Evolutionary conservation across 768 basidiomycete genomes (phyloP), one percentile per base, ranked within the genome.

Genomic region (Lactarius sp.): DNA sequence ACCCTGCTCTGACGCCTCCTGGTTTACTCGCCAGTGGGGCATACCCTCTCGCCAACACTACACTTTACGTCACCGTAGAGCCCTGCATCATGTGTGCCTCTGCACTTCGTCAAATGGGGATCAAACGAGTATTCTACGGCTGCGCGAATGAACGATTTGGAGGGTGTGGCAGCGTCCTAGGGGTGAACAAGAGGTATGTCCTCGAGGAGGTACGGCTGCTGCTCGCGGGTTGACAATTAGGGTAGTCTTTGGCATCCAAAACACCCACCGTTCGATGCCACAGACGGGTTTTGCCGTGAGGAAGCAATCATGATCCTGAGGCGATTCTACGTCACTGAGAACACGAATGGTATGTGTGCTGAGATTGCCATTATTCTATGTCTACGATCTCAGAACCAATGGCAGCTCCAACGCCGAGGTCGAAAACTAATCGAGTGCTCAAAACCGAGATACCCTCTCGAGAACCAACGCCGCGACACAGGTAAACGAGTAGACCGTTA

Each of bases 21-120:
- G 64, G 73, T n/a, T 56, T 74, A 0, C 70, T 65, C 10, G 49
- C 54, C 27, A 65, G 49, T 10, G 64, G 64, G 14, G 54, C 73
- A 50, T 84, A 90, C 62, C 91, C 92, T 6, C 81, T 99, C 18
- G 80, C 81, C 0, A 79, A 83, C 10, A 95, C 92, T 22, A 90
- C 85, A 2, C 84, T 98, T 34, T 99, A 98, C 73, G 97, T 98
- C 56, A 99, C 97, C 5, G 97, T 99, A 58, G 96, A 99, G 75
- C 97, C 96, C 0, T 99, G 97, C 75, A 94, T 98, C 73, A 98
- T 98, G 97, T 99, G 97, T 68, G 93, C 94, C 13, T 94, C 92
- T 27, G 97, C 96, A 12, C 81, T 99, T 39, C 83, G 96, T 59
- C 97, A 98, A 75, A 75, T 96, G 66, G 95, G 95, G 16, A 92